Conservation (phyloP, 148 eudicot genomes). For the Chenopodium quinoa region DNA sequence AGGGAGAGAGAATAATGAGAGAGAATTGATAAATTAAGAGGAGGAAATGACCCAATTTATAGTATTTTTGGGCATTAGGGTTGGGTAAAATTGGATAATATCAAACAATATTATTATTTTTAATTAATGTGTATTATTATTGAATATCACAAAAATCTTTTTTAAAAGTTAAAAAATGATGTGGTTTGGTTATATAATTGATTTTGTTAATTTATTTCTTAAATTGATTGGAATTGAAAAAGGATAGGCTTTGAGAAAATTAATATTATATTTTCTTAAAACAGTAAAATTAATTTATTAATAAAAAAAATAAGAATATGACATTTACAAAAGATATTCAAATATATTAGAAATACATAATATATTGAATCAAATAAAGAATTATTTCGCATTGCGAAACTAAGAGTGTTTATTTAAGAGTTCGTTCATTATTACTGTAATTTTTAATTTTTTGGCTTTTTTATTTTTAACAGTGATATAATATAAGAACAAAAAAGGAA, state of each 20-base stretch:
- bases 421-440: no score
- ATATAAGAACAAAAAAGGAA: no score
- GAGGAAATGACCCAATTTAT: background rate
- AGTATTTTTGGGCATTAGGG: background rate
- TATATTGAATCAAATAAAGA: no score
- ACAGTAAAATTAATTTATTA: background rate
- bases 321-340: no score
- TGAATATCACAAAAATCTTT: background rate
- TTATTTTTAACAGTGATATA: no score
- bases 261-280: background rate
- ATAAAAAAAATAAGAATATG: background rate
- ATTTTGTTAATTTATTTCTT: background rate
- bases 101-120: background rate
- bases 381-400: no score
- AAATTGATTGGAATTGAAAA: background rate
- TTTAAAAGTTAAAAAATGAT: background rate
- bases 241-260: background rate
- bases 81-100: background rate
- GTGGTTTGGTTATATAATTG: background rate
- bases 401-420: no score
- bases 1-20: background rate
- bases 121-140: background rate
- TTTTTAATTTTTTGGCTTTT: no score
- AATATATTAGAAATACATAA: no score
- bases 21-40: conserved; percentile 4